Evolutionary conservation across 2,329 filamentous ascomycete genomes (phyloP), one percentile per base, ranked within the genome.

Genomic region (Pseudocercospora fuligena): DNA sequence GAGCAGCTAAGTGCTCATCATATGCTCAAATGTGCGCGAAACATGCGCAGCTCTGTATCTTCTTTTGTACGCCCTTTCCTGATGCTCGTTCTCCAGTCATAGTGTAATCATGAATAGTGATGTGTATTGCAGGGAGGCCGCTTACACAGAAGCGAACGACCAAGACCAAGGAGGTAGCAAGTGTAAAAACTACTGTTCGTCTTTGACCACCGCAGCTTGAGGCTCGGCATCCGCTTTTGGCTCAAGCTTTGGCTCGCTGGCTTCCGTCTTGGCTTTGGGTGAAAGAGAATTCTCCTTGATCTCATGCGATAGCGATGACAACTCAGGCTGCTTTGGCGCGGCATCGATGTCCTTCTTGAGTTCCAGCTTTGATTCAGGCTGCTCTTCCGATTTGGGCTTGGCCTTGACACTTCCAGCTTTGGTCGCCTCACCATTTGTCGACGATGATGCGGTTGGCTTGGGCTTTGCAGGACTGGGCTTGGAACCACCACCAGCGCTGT

Each of bases 391-490:
- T 12, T 62, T 33, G 59, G 27, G 8, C 33, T 64, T 51, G 6
- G 25, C 33, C 57, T 61, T 61, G n/a, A 33, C 33, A 19, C 31
- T 29, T 40, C 61, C 61, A 11, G 6, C 23, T 56, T 59, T 64
- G 29, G 36, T 11, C 12, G 33, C 62, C 29, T 68, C 63, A 23
- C 68, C 69, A 56, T 71, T 70, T 16, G 65, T 46, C 29, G 43
- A 51, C 12, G 62, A 61, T 16, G 64, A 59, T 23, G 66, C 36
- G 46, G 21, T 62, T 3, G 69, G 25, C 60, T 69, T 70, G 7
- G 66, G 62, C 66, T 69, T 70, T 14, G 63, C 56, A 40, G 70
- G 67, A 47, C 66, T 70, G 9, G 40, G 53, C 65, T 73, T 73
- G 19, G 69, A 61, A 16, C 57, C 64, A 63, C 53, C 40, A 1